A percentile compares a stretch with the other conserved stretches of the same genome.
Conservation (phyloP, 352 stramenopile species). For the Phytophthora cryptogea region DNA sequence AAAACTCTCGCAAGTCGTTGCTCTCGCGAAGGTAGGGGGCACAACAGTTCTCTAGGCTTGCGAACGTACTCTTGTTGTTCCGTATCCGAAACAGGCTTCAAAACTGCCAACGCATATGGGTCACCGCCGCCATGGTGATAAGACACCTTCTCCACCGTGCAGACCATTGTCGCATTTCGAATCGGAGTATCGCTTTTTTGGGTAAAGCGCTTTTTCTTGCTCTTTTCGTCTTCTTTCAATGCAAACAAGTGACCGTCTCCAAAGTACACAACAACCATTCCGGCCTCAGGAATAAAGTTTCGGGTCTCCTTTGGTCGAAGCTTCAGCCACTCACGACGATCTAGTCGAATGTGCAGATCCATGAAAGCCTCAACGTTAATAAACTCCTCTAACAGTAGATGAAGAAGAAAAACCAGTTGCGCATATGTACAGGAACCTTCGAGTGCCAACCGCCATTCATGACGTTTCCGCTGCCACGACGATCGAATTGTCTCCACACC, state of each 20-base stretch:
- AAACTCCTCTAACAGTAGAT: constrained; percentile 77
- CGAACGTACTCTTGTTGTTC: constrained; percentile 35
- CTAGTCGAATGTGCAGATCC: constrained; percentile 70
- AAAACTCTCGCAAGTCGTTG: constrained; percentile 68
- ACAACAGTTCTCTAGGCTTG: constrained; percentile 47
- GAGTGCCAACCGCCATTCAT: constrained; percentile 70
- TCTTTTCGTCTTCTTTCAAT: constrained; percentile 81
- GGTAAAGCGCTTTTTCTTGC: constrained; percentile 75
- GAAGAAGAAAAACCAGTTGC: constrained; percentile 73
- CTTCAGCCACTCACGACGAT: constrained; percentile 81
- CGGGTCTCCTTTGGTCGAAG: constrained; percentile 67
- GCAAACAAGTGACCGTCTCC: constrained; percentile 75
- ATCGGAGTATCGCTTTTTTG: constrained; percentile 70
- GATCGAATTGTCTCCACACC: constrained; percentile 62
- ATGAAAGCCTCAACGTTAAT: constrained; percentile 82
- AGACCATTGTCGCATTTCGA: constrained; percentile 56
- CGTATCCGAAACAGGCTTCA: constrained; percentile 48
- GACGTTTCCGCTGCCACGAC: constrained; percentile 79
- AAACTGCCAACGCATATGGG: constrained; percentile 68
- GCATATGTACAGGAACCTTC: constrained; percentile 70
- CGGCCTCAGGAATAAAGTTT: constrained; percentile 81
- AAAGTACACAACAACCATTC: constrained; percentile 75
- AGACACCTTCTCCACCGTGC: constrained; percentile 62
- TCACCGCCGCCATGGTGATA: constrained; percentile 85
- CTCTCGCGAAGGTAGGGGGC: constrained; percentile 59